phyloP scores from a whole-genome alignment of 2,329 filamentous ascomycete genomes.

The Colletotrichum agaves region DNA sequence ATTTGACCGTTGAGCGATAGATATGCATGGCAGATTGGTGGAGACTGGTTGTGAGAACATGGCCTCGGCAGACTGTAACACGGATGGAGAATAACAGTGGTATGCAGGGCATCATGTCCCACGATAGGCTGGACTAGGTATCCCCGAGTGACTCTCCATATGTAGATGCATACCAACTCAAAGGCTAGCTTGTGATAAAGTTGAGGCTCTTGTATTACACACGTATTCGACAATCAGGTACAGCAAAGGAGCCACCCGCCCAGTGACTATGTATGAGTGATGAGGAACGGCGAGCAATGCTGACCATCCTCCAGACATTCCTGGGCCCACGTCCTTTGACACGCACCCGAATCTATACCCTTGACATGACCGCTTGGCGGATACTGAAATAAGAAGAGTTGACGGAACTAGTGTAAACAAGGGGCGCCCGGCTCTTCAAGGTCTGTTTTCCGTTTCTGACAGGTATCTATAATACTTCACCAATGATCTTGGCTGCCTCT shows the following conservation, averaged over 20 bases:
- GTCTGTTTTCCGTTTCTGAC: constrained; percentile 28
- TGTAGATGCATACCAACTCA: too few species aligned
- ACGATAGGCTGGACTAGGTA: too few species aligned
- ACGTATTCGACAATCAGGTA: constrained; percentile 11
- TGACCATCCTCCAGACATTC: constrained; percentile 3
- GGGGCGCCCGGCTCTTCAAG: constrained; percentile 7
- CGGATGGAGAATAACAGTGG: too few species aligned
- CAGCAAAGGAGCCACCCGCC: not conserved
- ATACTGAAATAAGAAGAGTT: constrained; percentile 21
- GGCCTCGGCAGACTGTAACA: too few species aligned
- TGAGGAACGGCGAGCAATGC: not conserved
- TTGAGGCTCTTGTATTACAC: constrained; percentile 28
- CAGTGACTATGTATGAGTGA: not conserved
- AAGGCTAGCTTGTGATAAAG: not conserved
- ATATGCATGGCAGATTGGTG: too few species aligned
- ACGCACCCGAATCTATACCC: constrained; percentile 3
- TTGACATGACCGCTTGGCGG: constrained; percentile 1
- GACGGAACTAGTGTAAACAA: constrained; percentile 11
- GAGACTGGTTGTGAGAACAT: too few species aligned
- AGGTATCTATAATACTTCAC: constrained; percentile 81
- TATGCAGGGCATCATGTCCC: too few species aligned
- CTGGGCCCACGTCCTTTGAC: constrained; percentile 1
- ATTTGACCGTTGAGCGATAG: not conserved
- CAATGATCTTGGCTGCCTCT: constrained; percentile 97
- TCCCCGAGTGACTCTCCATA: too few species aligned